Evolutionary conservation across 140 eudicot species (phyloP).

Genomic region (Erigeron philadelphicus): DNA sequence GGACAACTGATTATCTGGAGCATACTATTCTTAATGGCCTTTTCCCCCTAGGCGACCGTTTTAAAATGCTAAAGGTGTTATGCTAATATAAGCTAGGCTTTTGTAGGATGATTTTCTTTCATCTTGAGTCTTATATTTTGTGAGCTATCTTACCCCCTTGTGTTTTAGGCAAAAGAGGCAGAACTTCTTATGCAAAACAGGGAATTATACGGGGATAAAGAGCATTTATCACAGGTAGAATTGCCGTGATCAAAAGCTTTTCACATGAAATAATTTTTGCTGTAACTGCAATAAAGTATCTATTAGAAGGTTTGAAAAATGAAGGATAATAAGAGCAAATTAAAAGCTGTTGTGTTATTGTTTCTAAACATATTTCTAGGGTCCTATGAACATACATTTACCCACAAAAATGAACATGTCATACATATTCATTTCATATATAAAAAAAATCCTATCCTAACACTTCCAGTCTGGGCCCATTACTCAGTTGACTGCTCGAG

Average conservation of each 20-base stretch:
- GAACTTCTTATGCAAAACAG: slow-evolving; percentile 75
- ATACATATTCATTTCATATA: too few species aligned
- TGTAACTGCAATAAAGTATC: not conserved
- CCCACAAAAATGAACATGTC: too few species aligned
- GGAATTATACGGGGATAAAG: slow-evolving; percentile 75
- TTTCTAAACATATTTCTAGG: too few species aligned
- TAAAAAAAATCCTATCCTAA: too few species aligned
- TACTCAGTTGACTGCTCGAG: too few species aligned
- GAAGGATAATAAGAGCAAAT: too few species aligned
- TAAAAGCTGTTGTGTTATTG: too few species aligned
- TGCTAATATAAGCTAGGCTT: slow-evolving; percentile 24
- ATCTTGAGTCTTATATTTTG: slow-evolving; percentile 1
- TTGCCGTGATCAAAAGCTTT: slow-evolving; percentile 16
- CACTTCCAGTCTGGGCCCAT: too few species aligned
- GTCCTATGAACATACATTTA: too few species aligned
- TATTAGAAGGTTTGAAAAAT: too few species aligned
- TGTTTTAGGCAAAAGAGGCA: slow-evolving; percentile 77
- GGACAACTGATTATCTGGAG: slow-evolving; percentile 55
- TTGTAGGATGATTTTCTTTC: slow-evolving; percentile 16
- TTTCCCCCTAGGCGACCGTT: slow-evolving; percentile 68
- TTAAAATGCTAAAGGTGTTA: slow-evolving; percentile 72
- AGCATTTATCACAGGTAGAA: slow-evolving; percentile 82
- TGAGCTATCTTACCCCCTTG: slow-evolving; percentile 12
- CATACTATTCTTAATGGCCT: slow-evolving; percentile 59
- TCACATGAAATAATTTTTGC: slow-evolving; percentile 2